Evolutionary conservation across 2,329 filamentous ascomycete genomes (phyloP).

Genomic region (Sarocladium brachiariae): DNA sequence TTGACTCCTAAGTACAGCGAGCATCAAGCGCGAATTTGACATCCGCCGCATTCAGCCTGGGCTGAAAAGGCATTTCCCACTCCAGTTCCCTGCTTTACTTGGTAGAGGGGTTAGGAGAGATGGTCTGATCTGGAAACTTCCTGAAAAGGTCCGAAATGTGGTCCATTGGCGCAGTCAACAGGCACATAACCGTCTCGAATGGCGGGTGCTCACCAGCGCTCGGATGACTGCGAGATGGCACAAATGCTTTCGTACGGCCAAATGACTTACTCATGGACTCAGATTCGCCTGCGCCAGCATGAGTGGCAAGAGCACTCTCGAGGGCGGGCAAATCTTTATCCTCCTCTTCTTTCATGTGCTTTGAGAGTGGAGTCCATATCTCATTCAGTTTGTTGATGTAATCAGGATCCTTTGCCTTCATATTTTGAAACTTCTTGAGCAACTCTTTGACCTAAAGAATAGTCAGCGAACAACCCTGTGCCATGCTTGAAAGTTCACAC

Average conservation of each 20-base stretch:
- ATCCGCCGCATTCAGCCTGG: no score
- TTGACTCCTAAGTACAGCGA: no score
- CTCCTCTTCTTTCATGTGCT: constrained; percentile 47
- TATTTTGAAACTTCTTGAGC: constrained; percentile 41
- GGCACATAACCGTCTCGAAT: constrained; percentile 47
- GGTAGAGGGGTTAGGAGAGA: constrained; percentile 11
- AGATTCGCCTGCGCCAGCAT: constrained; percentile 21
- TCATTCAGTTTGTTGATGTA: constrained; percentile 36
- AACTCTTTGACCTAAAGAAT: constrained; percentile 40
- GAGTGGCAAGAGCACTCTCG: constrained; percentile 31
- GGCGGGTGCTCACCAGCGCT: constrained; percentile 43
- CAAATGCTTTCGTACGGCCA: constrained; percentile 44
- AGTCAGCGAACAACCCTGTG: not conserved
- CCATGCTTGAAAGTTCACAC: no score
- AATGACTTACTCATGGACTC: constrained; percentile 36
- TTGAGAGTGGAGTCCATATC: constrained; percentile 34
- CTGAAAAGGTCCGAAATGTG: constrained; percentile 46
- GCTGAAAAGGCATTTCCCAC: not conserved
- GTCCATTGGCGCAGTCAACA: constrained; percentile 52
- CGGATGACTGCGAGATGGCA: constrained; percentile 45
- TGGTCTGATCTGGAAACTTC: constrained; percentile 39
- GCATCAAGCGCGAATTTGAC: no score
- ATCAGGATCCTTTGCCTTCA: constrained; percentile 29
- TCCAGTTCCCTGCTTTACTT: constrained; percentile 6
- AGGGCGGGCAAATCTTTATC: constrained; percentile 39